Evolutionary conservation across 305 asterid species (phyloP), one percentile per base, ranked within the genome.

Genomic region (Fraxinus velutina): DNA sequence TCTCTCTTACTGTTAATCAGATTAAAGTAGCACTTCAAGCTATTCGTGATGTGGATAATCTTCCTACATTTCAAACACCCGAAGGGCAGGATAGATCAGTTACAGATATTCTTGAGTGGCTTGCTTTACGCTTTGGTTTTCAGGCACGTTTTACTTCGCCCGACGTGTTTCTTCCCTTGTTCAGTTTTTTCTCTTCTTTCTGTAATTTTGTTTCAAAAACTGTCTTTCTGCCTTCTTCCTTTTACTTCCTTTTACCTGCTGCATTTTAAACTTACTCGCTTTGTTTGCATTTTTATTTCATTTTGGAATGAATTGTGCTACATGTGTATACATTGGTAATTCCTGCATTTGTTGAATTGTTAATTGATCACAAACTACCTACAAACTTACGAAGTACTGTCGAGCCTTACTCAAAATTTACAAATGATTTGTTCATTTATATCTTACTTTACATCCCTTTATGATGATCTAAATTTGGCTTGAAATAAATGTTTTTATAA

Each of bases 21-120:
- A 91, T 96, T 86, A 92, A 91, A 84, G 93, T 91, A 73, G 92
- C 99, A 73, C 96, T 92, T 83, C 88, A 77, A 77, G 98, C 98
- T 81, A 88, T 96, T 70, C 92, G 92, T 60, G 85, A 84, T 80
- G 88, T 91, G 55, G 91, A 91, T 70, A 86, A 85, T 90, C 98
- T 96, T 79, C 98, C 98, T 60, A 13, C 73, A 47, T 86, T 92
- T 82, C 88, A 83, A 87, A 83, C 86, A 90, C 86, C 94, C 71
- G 94, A 87, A 77, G 93, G 89, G 85, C 88, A 85, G 82, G 88
- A 85, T 73, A 91, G 89, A 82, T 81, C 88, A 55, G 92, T 87
- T 15, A 89, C 84, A 70, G 99, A 96, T 78, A 94, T 96, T 85
- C 93, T 94, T 57, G 98, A 93, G 86, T 96, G 99, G 99, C 98